Evolutionary conservation across 2,329 filamentous ascomycete genomes (phyloP).

Genomic region (Calonectria leucothoes): DNA sequence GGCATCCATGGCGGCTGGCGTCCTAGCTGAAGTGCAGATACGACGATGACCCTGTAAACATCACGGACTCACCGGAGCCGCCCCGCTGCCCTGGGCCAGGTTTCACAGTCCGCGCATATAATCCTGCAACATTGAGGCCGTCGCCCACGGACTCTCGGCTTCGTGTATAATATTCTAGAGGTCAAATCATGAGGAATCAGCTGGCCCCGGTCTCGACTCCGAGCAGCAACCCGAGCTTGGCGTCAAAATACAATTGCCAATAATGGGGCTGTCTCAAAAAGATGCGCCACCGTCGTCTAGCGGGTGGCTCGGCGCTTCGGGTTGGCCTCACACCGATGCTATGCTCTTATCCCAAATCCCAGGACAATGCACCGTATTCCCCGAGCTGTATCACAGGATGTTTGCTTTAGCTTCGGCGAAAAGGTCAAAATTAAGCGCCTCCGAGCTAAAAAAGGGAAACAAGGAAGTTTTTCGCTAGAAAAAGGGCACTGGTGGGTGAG

Average conservation of each 20-base stretch:
- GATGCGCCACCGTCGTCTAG: neutral
- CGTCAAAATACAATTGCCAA: neutral
- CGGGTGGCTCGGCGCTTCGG: constrained; percentile 1
- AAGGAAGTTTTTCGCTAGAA: neutral
- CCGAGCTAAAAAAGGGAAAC: neutral
- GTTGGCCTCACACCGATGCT: neutral
- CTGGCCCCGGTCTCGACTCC: constrained; percentile 24
- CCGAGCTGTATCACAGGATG: neutral
- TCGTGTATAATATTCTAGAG: neutral
- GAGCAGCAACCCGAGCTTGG: neutral
- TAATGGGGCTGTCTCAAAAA: neutral
- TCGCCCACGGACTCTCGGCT: constrained; percentile 1
- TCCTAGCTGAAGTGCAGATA: constrained; percentile 17
- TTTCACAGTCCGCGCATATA: constrained; percentile 29
- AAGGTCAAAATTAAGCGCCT: neutral
- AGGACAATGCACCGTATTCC: neutral
- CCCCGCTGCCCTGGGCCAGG: constrained; percentile 18
- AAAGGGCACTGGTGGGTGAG: constrained; percentile 11
- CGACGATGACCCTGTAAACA: constrained; percentile 25
- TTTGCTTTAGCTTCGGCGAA: neutral
- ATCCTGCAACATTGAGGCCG: constrained; percentile 13
- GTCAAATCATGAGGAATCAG: neutral
- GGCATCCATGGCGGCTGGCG: constrained; percentile 26
- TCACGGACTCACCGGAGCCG: constrained; percentile 35
- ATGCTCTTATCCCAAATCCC: neutral